Evolutionary conservation across 2,329 filamentous ascomycete species (phyloP).

Genomic region (Exophiala aquamarina): DNA sequence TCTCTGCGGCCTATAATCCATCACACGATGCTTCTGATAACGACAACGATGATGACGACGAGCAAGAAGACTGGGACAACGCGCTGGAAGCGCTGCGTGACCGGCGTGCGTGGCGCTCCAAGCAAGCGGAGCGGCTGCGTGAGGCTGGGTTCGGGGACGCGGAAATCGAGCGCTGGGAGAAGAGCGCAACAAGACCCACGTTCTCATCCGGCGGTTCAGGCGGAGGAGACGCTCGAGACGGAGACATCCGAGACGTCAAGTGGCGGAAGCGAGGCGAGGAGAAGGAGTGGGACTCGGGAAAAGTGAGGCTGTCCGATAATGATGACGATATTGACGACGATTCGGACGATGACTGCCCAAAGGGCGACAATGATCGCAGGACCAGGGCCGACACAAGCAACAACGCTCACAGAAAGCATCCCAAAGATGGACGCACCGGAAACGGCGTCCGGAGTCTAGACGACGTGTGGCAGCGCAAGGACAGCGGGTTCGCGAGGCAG

Average conservation of each 20-base stretch:
- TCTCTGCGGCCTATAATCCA: conserved; percentile 66
- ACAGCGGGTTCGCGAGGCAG: conserved; percentile 16
- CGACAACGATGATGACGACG: conserved; percentile 55
- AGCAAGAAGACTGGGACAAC: conserved; percentile 71
- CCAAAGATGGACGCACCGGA: neutral
- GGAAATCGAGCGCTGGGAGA: conserved; percentile 69
- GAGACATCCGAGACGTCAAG: conserved; percentile 66
- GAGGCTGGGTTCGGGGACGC: conserved; percentile 76
- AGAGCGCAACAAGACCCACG: conserved; percentile 34
- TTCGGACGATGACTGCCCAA: neutral
- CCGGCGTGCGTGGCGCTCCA: conserved; percentile 73
- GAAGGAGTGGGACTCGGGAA: conserved; percentile 67
- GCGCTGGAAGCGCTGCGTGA: conserved; percentile 76
- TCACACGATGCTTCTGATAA: conserved; percentile 41
- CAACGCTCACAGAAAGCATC: neutral
- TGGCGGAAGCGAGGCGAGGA: conserved; percentile 72
- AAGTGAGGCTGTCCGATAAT: conserved; percentile 31
- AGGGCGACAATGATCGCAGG: too few species aligned
- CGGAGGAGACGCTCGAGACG: conserved; percentile 40
- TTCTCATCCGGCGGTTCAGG: conserved; percentile 13
- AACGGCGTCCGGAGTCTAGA: neutral
- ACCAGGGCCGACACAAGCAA: too few species aligned
- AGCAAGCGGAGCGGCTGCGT: conserved; percentile 72
- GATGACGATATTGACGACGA: neutral
- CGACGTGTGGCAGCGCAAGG: conserved; percentile 8